phyloP scores from a whole-genome alignment of 1,284 basidiomycete species.

The Malassezia pachydermatis region DNA sequence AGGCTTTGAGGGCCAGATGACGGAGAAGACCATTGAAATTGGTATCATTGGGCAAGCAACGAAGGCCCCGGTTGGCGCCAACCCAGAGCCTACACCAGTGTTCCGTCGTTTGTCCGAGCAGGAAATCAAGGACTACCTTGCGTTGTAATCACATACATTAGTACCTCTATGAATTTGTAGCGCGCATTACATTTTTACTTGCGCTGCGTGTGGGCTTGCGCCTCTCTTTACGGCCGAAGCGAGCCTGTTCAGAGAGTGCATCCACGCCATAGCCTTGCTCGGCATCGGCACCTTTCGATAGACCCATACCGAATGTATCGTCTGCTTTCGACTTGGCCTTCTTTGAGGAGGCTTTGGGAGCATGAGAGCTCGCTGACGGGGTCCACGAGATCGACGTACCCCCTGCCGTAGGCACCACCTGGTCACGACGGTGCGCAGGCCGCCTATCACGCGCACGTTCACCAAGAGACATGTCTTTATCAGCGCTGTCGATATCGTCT shows the following conservation, averaged over 20 bases:
- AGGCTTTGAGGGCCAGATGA: slow-evolving; percentile 99
- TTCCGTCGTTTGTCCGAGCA: slow-evolving; percentile 37
- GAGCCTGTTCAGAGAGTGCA: slow-evolving; percentile 69
- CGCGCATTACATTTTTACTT: slow-evolving; percentile 35
- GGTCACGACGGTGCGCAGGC: not conserved
- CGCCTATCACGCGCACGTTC: slow-evolving; percentile 24
- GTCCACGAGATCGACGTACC: slow-evolving; percentile 31
- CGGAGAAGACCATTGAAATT: slow-evolving; percentile 98
- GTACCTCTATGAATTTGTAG: not conserved
- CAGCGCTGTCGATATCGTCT: not conserved
- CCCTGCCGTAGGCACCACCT: slow-evolving; percentile 20
- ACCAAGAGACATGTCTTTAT: slow-evolving; percentile 19
- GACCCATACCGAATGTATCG: slow-evolving; percentile 43
- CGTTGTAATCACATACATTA: not conserved
- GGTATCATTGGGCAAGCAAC: slow-evolving; percentile 62
- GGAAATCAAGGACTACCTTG: slow-evolving; percentile 41
- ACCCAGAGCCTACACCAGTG: slow-evolving; percentile 27
- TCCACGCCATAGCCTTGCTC: slow-evolving; percentile 55
- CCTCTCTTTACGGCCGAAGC: slow-evolving; percentile 37
- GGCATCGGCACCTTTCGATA: slow-evolving; percentile 40
- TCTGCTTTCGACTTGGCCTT: slow-evolving; percentile 52
- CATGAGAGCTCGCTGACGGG: slow-evolving; percentile 13
- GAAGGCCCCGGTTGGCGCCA: slow-evolving; percentile 21
- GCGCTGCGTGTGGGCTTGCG: slow-evolving; percentile 38
- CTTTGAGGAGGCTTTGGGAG: slow-evolving; percentile 2